Percentiles rank a stretch among this genome's conserved stretches.
These are phyloP conservation scores for Diospyros lotus DNA, from an alignment of 148 eudicot species.

Conservation along the genomic window DNA sequence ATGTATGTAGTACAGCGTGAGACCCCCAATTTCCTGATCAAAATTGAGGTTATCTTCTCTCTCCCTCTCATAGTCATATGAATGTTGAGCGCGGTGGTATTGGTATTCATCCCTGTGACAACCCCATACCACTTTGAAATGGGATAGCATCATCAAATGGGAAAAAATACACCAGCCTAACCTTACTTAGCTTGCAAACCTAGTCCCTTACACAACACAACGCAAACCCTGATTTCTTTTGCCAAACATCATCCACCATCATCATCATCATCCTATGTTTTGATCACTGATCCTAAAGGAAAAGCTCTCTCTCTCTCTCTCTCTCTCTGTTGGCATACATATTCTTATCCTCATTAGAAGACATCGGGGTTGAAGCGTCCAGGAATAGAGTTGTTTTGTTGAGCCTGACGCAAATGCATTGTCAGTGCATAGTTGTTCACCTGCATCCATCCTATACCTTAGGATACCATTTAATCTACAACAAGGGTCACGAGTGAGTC, in stretches of 20 bases:
- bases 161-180: background rate
- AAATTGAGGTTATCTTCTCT: background rate
- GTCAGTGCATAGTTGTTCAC: slow-evolving; percentile 66
- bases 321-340: no score
- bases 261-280: no score
- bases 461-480: background rate
- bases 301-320: no score
- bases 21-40: background rate
- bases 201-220: background rate
- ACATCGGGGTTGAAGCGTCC: slow-evolving; percentile 64
- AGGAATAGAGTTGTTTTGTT: slow-evolving; percentile 52
- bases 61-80: no score
- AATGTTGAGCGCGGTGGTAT: no score
- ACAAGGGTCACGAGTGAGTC: no score
- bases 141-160: no score
- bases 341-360: slow-evolving; percentile 30
- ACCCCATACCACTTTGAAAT: no score
- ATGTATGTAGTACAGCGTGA: no score
- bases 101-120: no score
- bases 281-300: no score
- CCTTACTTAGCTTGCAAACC: no score
- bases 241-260: slow-evolving; percentile 5
- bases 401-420: slow-evolving; percentile 72
- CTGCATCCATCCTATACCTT: slow-evolving; percentile 27
- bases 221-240: background rate